These are phyloP conservation scores for Suhomyces atakaporum DNA, from an alignment of 1,139 yeast species.

Conservation along the genomic window DNA sequence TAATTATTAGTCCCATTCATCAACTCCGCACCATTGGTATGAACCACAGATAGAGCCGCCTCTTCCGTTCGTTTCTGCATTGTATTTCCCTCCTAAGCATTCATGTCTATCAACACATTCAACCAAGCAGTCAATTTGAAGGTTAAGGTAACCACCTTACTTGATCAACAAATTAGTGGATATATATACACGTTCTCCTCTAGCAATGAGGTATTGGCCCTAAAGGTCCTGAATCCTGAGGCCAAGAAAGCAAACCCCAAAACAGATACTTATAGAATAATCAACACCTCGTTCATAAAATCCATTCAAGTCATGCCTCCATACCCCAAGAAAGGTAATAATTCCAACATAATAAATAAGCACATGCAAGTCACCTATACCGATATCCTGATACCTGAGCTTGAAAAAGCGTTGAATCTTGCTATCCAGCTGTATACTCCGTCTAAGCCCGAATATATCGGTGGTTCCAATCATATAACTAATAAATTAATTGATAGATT, in stretches of 20 bases:
- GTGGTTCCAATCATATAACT: slow-evolving; percentile 15
- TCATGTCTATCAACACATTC: slow-evolving; percentile 29
- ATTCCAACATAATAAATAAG: slow-evolving; percentile 10
- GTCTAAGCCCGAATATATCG: slow-evolving; percentile 1
- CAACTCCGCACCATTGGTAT: not conserved
- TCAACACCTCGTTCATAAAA: slow-evolving; percentile 62
- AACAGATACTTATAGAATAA: slow-evolving; percentile 46
- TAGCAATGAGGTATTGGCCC: slow-evolving; percentile 26
- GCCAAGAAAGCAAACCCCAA: slow-evolving; percentile 19
- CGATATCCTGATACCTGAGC: slow-evolving; percentile 19
- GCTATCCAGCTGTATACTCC: slow-evolving; percentile 16
- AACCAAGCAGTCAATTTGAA: slow-evolving; percentile 43
- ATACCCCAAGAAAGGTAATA: slow-evolving; percentile 21
- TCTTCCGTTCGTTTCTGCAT: not conserved
- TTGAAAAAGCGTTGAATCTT: slow-evolving; percentile 20
- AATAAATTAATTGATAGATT: slow-evolving; percentile 24
- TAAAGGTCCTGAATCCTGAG: slow-evolving; percentile 23
- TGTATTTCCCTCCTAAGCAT: not conserved
- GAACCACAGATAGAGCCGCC: not conserved
- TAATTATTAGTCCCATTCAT: too few relatives aligned
- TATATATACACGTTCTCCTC: slow-evolving; percentile 59
- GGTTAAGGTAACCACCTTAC: slow-evolving; percentile 60
- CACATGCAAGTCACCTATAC: slow-evolving; percentile 11
- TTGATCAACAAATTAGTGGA: slow-evolving; percentile 61
- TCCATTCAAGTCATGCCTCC: slow-evolving; percentile 45